Evolutionary conservation across 2,329 filamentous ascomycete genomes (phyloP).

Genomic region (Huntiella bhutanensis): DNA sequence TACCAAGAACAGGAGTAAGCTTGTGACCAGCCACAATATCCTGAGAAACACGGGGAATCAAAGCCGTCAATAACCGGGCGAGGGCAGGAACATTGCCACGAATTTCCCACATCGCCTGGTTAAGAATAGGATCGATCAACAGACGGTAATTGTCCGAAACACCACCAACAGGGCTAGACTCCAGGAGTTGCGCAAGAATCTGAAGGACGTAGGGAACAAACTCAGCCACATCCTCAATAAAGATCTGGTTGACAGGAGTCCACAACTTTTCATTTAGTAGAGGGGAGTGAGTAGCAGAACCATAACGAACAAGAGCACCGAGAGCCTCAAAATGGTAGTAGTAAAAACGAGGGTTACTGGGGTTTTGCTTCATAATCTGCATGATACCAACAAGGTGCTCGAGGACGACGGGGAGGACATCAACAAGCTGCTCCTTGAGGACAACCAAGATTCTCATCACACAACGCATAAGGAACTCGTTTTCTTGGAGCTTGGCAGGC

Average conservation of each 20-base stretch:
- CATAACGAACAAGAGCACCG: conserved; percentile 61
- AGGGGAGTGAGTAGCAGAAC: conserved; percentile 44
- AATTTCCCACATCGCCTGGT: conserved; percentile 73
- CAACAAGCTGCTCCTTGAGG: conserved; percentile 61
- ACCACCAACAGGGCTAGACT: conserved; percentile 61
- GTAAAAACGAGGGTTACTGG: conserved; percentile 93
- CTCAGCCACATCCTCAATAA: conserved; percentile 72
- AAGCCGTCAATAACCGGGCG: conserved; percentile 63
- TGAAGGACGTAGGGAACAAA: conserved; percentile 96
- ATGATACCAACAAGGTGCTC: conserved; percentile 77
- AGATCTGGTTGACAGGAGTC: conserved; percentile 60
- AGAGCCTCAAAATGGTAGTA: conserved; percentile 96
- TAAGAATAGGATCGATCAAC: conserved; percentile 59
- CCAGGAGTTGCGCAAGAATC: conserved; percentile 74
- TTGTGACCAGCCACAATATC: conserved; percentile 63
- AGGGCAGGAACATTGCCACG: conserved; percentile 86
- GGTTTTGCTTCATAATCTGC: conserved; percentile 79
- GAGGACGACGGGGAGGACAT: conserved; percentile 60
- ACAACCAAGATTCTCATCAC: conserved; percentile 96
- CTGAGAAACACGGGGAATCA: conserved; percentile 58
- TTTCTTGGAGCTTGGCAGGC: conserved; percentile 90
- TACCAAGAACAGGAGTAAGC: conserved; percentile 72
- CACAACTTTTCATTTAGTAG: conserved; percentile 69
- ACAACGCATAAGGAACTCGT: conserved; percentile 96
- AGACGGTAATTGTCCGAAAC: conserved; percentile 66